Base-by-base conservation (phyloP, 768 basidiomycete genomes). In the Tricholoma saponaceum region DNA sequence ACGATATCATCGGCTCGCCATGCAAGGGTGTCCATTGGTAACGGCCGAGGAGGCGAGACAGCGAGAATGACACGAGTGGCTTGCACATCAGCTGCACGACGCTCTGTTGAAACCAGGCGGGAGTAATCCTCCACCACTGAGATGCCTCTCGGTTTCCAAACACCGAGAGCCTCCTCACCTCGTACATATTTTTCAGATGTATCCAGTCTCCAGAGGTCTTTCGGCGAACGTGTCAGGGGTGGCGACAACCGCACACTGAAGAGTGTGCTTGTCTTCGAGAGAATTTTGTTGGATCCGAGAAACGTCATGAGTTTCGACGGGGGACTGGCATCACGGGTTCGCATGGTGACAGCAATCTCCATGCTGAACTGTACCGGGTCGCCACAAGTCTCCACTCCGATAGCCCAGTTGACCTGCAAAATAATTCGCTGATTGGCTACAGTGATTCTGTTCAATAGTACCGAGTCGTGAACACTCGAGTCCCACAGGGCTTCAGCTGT, bases 131-230 rank as follows among this genome's bases (percentile, higher is more conserved):
- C 87, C 25, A 99, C 88, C 9, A 94, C 86, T 1, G 88, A 87
- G 25, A 98, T 81, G 8, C 95, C 92, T 46, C 95, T 82, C 44
- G 95, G 86, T 63, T 85, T 89, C 95, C 96, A 98, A 18, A 79
- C 70, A 5, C 81, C 85, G 26, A 98, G 78, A 3, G 79, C 71
- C 65, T 98, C 95, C 69, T 98, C 95, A 7, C 96, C 96, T 46
- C 87, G 82, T 0, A 99, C 95, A 71, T 95, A 98, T 69, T 94
- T 95, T 72, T 92, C 90, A 26, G 91, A 86, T 1, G 96, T 98
- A 74, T 99, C 94, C 52, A 98, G 77, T 39, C 95, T 79, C 97
- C 96, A 98, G 13, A 99, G 77, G 61, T 98, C 95, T 68, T 85
- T 85, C 2, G 92, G 83, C 0, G 90, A 94, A 44, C 92, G 85